Evolutionary conservation across 768 basidiomycete genomes (phyloP), one percentile per base, ranked within the genome.

Genomic region (Rhizopogon salebrosus): DNA sequence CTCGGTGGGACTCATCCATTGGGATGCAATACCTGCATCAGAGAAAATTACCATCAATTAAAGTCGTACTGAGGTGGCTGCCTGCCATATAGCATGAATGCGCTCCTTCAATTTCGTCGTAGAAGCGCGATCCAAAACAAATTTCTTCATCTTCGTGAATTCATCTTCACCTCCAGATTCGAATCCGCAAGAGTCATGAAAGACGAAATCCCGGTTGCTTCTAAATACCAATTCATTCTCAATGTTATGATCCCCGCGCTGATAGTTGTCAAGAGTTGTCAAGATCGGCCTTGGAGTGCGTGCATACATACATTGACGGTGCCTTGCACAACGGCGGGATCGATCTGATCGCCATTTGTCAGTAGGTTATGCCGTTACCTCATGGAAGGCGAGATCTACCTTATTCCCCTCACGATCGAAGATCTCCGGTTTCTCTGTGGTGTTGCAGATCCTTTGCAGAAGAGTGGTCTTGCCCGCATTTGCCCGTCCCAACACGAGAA

Each of bases 151-250:
- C 1, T 42, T 57, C 3, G 64, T 51, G 18, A 71, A 45, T 57
- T 74, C 65, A 7, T 55, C 49, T 2, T 23, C 57, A 16, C 48
- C 57, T 1, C 72, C 73, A 26, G 68, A 52, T 58, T 74, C 72
- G 51, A 74, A 70, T 8, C 72, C 73, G 46, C 63, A 57, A 26
- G 73, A 74, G 52, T 74, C 72, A 40, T 74, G 73, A 48, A 73
- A 72, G 39, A 72, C 61, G 52, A 70, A 73, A 11, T 52, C 36
- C 1, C 59, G 61, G 40, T 66, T 67, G 56, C 58, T 67, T 38
- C 48, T 52, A 55, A 66, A 72, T 2, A 57, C 57, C 34, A 72
- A 57, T 41, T 62, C 53, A n/a, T 57, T 48, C 40, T 63, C 39
- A 35, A 72, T 66, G 54, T 72, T 55, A 53, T 72, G 71, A 8